Evolutionary conservation across 192 early-diverging fungal genomes (phyloP).

Genomic region (Pecoramyces ruminantium): DNA sequence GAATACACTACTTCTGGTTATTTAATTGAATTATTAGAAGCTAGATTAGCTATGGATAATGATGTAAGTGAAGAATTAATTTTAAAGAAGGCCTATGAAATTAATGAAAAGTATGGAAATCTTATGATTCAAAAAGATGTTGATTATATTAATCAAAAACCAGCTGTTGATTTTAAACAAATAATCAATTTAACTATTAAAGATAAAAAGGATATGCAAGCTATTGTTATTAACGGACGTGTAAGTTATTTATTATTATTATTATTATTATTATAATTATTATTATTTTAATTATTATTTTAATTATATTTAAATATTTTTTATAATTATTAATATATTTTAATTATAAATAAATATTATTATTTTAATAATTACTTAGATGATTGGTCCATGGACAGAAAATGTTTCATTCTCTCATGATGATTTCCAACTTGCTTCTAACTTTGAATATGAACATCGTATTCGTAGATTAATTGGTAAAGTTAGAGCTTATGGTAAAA

Average conservation of each 20-base stretch:
- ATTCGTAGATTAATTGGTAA: background rate
- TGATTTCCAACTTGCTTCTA: background rate
- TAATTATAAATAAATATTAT: too few species aligned
- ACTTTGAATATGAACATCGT: background rate
- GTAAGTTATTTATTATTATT: background rate
- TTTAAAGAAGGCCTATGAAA: background rate
- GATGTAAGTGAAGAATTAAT: background rate
- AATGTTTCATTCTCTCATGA: background rate
- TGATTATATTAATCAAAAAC: background rate
- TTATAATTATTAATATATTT: background rate
- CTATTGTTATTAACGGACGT: background rate
- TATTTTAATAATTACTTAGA: background rate
- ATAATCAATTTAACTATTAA: background rate
- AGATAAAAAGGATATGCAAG: background rate
- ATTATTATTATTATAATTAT: background rate
- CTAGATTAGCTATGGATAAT: background rate
- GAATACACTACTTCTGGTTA: background rate
- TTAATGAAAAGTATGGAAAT: background rate
- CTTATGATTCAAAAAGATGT: background rate
- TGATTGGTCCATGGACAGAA: background rate
- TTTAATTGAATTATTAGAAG: background rate
- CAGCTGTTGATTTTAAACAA: background rate
- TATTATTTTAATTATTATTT: background rate
- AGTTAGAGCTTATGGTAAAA: background rate
- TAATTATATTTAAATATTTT: background rate